phyloP scores from a whole-genome alignment of 768 basidiomycete species.

The Auricularia cornea region DNA sequence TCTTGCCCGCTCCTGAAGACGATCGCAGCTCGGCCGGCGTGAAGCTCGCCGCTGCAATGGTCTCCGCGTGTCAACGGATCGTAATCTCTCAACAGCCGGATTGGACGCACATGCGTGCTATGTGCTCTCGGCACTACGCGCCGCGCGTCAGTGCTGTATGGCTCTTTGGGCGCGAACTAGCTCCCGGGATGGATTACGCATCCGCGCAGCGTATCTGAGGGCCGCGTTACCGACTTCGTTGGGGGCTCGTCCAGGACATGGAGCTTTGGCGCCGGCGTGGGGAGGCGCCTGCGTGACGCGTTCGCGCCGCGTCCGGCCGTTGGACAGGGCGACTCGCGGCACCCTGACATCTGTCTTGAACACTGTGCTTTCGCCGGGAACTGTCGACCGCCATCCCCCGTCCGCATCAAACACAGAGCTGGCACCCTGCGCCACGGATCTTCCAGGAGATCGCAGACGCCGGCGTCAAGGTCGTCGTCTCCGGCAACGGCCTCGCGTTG shows the following conservation, averaged over 20 bases:
- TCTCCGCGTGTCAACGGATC: slow-evolving; percentile 38
- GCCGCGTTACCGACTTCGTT: too few relatives aligned
- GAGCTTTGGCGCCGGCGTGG: slow-evolving; percentile 46
- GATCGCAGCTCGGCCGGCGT: slow-evolving; percentile 18
- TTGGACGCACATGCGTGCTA: too few relatives aligned
- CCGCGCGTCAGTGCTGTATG: too few relatives aligned
- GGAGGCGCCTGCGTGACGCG: slow-evolving; percentile 68
- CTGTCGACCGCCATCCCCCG: too few relatives aligned
- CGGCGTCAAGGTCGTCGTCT: slow-evolving; percentile 89
- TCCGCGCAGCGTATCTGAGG: too few relatives aligned
- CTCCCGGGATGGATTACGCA: too few relatives aligned
- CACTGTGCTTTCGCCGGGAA: too few relatives aligned
- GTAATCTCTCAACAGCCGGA: too few relatives aligned
- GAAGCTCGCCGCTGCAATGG: slow-evolving; percentile 44
- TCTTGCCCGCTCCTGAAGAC: slow-evolving; percentile 79
- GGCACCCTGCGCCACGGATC: slow-evolving; percentile 43
- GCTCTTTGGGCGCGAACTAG: too few relatives aligned
- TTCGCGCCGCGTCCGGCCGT: slow-evolving; percentile 86
- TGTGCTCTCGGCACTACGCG: slow-evolving; percentile 45
- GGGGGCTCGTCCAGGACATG: slow-evolving; percentile 85
- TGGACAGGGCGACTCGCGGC: slow-evolving; percentile 77
- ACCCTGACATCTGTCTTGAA: too few relatives aligned
- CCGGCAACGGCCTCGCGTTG: slow-evolving; percentile 84
- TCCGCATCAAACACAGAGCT: neutral
- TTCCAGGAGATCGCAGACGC: slow-evolving; percentile 96